These are phyloP conservation scores for Diatrype stigma DNA, from an alignment of 2,329 filamentous ascomycete genomes.

Conservation along the genomic window DNA sequence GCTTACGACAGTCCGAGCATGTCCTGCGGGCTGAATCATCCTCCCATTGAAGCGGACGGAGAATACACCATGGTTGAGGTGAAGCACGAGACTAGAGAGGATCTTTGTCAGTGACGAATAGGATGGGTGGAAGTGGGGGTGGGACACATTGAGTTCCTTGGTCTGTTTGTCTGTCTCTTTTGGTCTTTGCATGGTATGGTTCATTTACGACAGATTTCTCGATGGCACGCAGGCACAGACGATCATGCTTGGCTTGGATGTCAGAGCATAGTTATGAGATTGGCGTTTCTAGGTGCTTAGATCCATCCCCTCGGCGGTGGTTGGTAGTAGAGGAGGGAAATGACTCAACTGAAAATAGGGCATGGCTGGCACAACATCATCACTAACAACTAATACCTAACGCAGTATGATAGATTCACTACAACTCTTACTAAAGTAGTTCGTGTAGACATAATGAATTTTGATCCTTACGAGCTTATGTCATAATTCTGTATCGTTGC, in stretches of 20 bases:
- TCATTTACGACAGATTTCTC: too few species aligned
- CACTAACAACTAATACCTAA: too few species aligned
- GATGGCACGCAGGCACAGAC: too few species aligned
- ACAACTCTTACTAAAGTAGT: too few species aligned
- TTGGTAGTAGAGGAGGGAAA: too few species aligned
- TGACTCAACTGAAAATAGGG: neutral
- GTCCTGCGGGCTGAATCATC: constrained; percentile 19
- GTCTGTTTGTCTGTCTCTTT: too few species aligned
- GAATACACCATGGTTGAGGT: constrained; percentile 24
- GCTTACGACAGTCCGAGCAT: constrained; percentile 29
- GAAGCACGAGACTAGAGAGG: constrained; percentile 33
- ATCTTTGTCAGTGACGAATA: constrained; percentile 46
- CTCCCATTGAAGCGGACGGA: constrained; percentile 22
- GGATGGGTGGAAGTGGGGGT: neutral
- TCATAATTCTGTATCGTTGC: too few species aligned
- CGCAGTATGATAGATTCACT: neutral
- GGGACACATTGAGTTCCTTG: neutral
- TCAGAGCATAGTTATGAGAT: neutral
- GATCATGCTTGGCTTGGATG: too few species aligned
- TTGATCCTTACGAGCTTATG: too few species aligned
- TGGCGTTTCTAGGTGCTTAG: neutral
- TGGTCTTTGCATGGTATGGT: too few species aligned
- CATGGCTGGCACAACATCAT: neutral
- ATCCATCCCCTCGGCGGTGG: too few species aligned
- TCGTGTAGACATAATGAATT: too few species aligned